phyloP scores from a whole-genome alignment of 1,139 yeast species.

The Groenewaldozyma sp. region DNA sequence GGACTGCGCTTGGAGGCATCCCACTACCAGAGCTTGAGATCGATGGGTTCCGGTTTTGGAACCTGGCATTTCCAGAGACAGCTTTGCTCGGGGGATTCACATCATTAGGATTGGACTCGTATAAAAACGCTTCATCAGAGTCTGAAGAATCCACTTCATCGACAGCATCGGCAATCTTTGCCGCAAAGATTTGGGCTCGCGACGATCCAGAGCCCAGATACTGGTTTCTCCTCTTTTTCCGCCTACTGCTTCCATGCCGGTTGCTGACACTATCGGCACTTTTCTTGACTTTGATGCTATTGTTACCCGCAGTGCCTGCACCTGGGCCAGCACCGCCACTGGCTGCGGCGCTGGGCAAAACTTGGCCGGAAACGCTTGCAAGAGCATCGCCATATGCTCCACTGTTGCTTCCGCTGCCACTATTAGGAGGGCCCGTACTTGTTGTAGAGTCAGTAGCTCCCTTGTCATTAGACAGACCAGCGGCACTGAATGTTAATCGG shows the following conservation, averaged over 20 bases:
- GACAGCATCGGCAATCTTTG: conserved; percentile 86
- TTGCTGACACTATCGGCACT: conserved; percentile 26
- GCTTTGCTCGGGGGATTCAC: neutral
- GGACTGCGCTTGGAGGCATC: neutral
- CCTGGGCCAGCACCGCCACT: conserved; percentile 1
- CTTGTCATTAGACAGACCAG: neutral
- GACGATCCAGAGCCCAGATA: conserved; percentile 30
- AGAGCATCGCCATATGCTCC: too few species aligned
- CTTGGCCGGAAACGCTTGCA: neutral
- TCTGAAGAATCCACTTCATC: conserved; percentile 83
- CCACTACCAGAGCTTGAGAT: conserved; percentile 14
- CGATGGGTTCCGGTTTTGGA: conserved; percentile 20
- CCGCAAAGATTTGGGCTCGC: conserved; percentile 89
- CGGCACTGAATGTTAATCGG: neutral
- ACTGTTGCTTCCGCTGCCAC: too few species aligned
- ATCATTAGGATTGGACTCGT: conserved; percentile 47
- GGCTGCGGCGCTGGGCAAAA: neutral
- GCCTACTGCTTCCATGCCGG: conserved; percentile 11
- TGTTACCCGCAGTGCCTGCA: conserved; percentile 4
- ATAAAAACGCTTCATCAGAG: conserved; percentile 89
- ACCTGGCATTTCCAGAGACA: conserved; percentile 13
- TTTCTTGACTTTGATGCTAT: conserved; percentile 23
- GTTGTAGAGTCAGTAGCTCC: neutral
- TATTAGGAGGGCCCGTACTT: too few species aligned
- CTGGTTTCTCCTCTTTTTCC: conserved; percentile 20